These are phyloP conservation scores for Calonectria pteridis DNA, from an alignment of 2,329 filamentous ascomycete genomes.

Conservation along the genomic window DNA sequence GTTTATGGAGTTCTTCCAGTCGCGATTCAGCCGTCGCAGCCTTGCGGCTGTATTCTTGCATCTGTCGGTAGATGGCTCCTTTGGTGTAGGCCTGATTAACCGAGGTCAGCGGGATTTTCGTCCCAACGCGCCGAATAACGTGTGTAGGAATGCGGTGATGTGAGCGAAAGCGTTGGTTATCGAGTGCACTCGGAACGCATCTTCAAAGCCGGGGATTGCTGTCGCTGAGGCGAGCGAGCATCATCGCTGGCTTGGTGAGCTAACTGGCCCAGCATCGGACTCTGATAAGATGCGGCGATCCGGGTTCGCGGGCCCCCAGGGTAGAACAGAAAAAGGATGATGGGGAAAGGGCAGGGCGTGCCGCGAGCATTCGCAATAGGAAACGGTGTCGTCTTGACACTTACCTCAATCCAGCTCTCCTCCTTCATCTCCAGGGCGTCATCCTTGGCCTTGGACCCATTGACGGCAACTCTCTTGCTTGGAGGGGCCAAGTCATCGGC, in stretches of 20 bases:
- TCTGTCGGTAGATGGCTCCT: conserved; percentile 95
- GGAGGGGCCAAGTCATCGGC: conserved; percentile 88
- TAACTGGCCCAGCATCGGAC: conserved; percentile 48
- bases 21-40: conserved; percentile 84
- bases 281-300: conserved; percentile 43
- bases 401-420: conserved; percentile 74
- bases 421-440: conserved; percentile 68
- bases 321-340: conserved; percentile 23
- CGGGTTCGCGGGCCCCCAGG: conserved; percentile 27
- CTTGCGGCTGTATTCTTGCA: conserved; percentile 97
- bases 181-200: conserved; percentile 36
- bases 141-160: conserved; percentile 34
- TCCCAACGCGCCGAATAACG: conserved; percentile 34
- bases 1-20: conserved; percentile 83
- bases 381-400: conserved; percentile 59
- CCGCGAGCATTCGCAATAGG: conserved; percentile 33
- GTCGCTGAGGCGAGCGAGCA: conserved; percentile 48
- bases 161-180: conserved; percentile 36
- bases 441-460: conserved; percentile 75
- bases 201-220: conserved; percentile 46
- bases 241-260: conserved; percentile 54
- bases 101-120: conserved; percentile 42
- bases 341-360: conserved; percentile 25
- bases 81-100: conserved; percentile 66
- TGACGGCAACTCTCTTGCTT: conserved; percentile 91